Evolutionary conservation across 768 basidiomycete species (phyloP).

Genomic region (Tricholoma sp.): DNA sequence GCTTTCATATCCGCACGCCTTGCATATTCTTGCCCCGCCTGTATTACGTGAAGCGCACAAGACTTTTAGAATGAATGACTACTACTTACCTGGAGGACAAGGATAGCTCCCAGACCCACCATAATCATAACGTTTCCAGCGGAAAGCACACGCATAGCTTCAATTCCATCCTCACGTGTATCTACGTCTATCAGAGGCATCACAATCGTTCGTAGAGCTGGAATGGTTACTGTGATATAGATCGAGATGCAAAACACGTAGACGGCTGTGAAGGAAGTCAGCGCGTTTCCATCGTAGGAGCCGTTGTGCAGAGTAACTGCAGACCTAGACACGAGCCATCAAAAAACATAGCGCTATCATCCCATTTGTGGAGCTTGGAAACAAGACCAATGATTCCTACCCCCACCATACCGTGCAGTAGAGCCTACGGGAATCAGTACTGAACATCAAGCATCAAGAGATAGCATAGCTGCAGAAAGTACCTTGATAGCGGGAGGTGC

Average conservation of each 20-base stretch:
- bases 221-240: constrained; percentile 81
- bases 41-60: constrained; percentile 11
- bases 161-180: constrained; percentile 59
- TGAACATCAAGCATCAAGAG: neutral
- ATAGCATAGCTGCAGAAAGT: constrained; percentile 11
- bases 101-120: constrained; percentile 56
- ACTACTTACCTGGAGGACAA: constrained; percentile 61
- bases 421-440: constrained; percentile 44
- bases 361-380: constrained; percentile 81
- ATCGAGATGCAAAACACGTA: constrained; percentile 75
- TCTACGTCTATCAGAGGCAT: constrained; percentile 49
- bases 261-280: constrained; percentile 39
- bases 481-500: constrained; percentile 94
- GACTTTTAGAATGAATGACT: neutral
- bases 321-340: constrained; percentile 85
- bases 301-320: too few relatives aligned
- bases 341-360: constrained; percentile 92
- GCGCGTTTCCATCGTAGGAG: neutral
- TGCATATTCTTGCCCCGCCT: constrained; percentile 88
- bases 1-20: constrained; percentile 53
- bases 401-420: constrained; percentile 81
- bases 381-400: constrained; percentile 72
- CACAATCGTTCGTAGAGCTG: constrained; percentile 71
- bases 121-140: constrained; percentile 88
- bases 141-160: constrained; percentile 76